phyloP scores from a whole-genome alignment of 73 alveolate species.

The Effrenium voratum region DNA sequence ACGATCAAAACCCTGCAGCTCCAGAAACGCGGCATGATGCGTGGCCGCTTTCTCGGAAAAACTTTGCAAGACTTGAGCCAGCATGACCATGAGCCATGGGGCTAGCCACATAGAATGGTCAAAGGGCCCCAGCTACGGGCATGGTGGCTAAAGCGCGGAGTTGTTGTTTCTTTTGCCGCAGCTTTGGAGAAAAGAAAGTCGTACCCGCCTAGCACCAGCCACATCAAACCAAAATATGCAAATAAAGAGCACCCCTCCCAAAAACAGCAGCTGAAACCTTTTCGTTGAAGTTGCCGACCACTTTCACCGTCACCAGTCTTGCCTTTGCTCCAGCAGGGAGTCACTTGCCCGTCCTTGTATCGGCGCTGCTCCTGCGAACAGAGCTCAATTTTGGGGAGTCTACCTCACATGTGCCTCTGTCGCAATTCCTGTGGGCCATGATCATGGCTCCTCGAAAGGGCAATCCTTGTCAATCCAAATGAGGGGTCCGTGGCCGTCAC shows the following conservation, averaged over 20 bases:
- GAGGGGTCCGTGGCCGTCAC: background rate
- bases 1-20: too few relatives aligned
- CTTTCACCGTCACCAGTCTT: too few relatives aligned
- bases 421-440: background rate
- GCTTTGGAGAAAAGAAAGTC: background rate
- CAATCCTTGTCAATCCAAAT: background rate
- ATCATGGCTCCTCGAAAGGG: background rate
- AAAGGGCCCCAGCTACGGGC: background rate
- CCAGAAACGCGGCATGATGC: too few relatives aligned
- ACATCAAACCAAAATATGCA: background rate
- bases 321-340: background rate
- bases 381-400: background rate
- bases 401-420: background rate
- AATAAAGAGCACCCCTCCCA: background rate
- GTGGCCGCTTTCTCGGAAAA: too few relatives aligned
- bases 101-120: background rate
- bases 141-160: background rate
- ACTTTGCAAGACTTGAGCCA: too few relatives aligned
- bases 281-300: background rate
- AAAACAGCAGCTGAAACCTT: background rate
- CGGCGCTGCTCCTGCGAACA: conserved; percentile 72
- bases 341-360: conserved; percentile 25
- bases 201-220: background rate
- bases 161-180: too few relatives aligned
- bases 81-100: too few relatives aligned